Evolutionary conservation across 768 basidiomycete species (phyloP).

Genomic region (Crepidotus variabilis): DNA sequence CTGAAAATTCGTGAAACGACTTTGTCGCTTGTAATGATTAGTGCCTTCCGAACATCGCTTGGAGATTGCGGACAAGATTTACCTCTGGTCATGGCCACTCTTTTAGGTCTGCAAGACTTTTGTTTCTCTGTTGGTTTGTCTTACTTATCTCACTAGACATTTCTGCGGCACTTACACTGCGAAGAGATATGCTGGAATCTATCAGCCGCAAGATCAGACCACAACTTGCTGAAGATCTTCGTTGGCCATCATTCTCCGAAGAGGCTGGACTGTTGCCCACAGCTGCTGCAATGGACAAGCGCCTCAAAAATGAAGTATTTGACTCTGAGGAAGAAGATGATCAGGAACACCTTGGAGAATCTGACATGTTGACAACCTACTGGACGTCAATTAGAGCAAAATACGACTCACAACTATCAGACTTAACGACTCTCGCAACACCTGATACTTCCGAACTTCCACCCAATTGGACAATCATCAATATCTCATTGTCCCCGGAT

Average conservation of each 20-base stretch:
- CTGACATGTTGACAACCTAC: conserved; percentile 43
- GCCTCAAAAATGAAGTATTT: conserved; percentile 10
- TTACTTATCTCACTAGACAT: conserved; percentile 45
- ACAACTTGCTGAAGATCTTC: conserved; percentile 53
- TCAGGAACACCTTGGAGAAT: conserved; percentile 10
- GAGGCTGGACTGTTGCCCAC: conserved; percentile 39
- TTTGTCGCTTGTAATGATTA: conserved; percentile 64
- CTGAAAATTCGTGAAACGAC: conserved; percentile 72
- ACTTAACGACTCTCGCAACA: conserved; percentile 36
- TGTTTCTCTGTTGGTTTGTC: not conserved
- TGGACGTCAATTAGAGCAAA: conserved; percentile 59
- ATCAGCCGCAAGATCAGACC: conserved; percentile 67
- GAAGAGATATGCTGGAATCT: conserved; percentile 82
- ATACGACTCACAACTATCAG: conserved; percentile 45
- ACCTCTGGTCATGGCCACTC: conserved; percentile 52
- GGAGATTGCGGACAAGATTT: conserved; percentile 52
- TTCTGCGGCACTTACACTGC: conserved; percentile 72
- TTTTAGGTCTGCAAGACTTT: conserved; percentile 47
- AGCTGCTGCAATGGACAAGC: conserved; percentile 5
- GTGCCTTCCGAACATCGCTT: conserved; percentile 77
- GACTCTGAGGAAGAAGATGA: conserved; percentile 37
- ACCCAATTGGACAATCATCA: conserved; percentile 76
- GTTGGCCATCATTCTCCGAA: conserved; percentile 61
- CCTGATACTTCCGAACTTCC: conserved; percentile 52
- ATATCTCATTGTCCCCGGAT: conserved; percentile 80